Percentiles rank a stretch among this genome's conserved stretches.
These are phyloP conservation scores for Lecanoromycetidae sp. DNA, from an alignment of 2,329 filamentous ascomycete genomes.

Conservation along the genomic window DNA sequence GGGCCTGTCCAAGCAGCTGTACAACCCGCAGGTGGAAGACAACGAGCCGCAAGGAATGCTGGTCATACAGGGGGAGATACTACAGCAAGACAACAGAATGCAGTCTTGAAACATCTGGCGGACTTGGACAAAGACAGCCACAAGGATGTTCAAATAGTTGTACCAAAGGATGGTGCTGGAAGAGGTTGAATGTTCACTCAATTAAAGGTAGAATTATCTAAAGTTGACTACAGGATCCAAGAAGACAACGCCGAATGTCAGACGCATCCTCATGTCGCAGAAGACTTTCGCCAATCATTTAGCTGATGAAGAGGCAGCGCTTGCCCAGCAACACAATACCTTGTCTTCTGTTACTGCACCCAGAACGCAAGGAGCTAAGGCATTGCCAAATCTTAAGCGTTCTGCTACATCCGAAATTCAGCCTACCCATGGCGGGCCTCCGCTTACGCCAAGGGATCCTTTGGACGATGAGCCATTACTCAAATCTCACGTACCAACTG, in stretches of 20 bases:
- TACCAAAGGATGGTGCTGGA: conserved; percentile 40
- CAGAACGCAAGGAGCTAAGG: conserved; percentile 22
- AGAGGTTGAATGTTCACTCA: conserved; percentile 24
- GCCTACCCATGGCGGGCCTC: neutral
- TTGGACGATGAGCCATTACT: conserved; percentile 32
- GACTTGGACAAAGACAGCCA: conserved; percentile 72
- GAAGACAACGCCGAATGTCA: conserved; percentile 36
- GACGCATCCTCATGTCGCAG: conserved; percentile 36
- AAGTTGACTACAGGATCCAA: conserved; percentile 18
- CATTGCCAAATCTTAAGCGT: conserved; percentile 7
- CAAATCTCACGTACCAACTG: conserved; percentile 30
- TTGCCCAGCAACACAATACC: conserved; percentile 15
- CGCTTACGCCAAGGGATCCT: conserved; percentile 2
- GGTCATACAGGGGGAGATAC: conserved; percentile 51
- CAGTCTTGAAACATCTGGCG: conserved; percentile 67
- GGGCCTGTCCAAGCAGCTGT: conserved; percentile 41
- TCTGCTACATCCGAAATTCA: conserved; percentile 9
- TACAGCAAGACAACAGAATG: conserved; percentile 69
- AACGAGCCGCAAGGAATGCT: conserved; percentile 55
- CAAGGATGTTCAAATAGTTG: conserved; percentile 57
- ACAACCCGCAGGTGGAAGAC: conserved; percentile 46
- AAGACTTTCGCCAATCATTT: conserved; percentile 40
- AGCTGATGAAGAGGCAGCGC: conserved; percentile 37
- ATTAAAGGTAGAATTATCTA: neutral
- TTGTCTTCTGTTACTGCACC: conserved; percentile 14